Conservation (phyloP, 768 basidiomycete species). For the Leccinellum rugosiceps region DNA sequence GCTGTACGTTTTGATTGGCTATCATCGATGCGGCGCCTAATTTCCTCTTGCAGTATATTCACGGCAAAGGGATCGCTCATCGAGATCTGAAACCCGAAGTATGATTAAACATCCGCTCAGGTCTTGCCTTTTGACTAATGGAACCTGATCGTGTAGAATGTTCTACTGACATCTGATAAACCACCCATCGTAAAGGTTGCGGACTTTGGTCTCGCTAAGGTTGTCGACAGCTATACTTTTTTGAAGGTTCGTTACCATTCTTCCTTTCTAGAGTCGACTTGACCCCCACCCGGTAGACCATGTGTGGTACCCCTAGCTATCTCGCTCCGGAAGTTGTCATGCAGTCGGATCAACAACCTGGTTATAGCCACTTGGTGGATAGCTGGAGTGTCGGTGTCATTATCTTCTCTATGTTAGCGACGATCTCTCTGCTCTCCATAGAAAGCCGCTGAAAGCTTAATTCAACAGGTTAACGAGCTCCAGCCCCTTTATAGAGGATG, state of each 20-base stretch:
- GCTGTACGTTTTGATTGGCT: constrained; percentile 43
- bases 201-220: constrained; percentile 95
- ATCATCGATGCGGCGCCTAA: constrained; percentile 2
- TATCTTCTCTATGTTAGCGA: constrained; percentile 79
- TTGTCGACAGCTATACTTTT: constrained; percentile 77
- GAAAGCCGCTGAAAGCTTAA: neutral
- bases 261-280: neutral
- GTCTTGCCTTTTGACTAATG: constrained; percentile 6
- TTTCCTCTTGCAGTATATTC: constrained; percentile 50
- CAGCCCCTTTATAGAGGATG: constrained; percentile 79
- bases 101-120: neutral
- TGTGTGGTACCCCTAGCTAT: constrained; percentile 96
- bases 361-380: constrained; percentile 88
- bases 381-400: constrained; percentile 98
- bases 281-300: constrained; percentile 50
- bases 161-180: constrained; percentile 68
- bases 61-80: constrained; percentile 76
- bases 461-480: constrained; percentile 65
- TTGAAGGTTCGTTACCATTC: constrained; percentile 51
- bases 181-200: constrained; percentile 85
- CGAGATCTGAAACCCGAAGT: constrained; percentile 93
- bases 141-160: constrained; percentile 48
- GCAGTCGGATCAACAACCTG: constrained; percentile 49
- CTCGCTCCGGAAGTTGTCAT: constrained; percentile 89
- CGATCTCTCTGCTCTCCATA: neutral